Evolutionary conservation across 2,329 filamentous ascomycete species (phyloP), one percentile per base, ranked within the genome.

Genomic region (Aureobasidium sp.): DNA sequence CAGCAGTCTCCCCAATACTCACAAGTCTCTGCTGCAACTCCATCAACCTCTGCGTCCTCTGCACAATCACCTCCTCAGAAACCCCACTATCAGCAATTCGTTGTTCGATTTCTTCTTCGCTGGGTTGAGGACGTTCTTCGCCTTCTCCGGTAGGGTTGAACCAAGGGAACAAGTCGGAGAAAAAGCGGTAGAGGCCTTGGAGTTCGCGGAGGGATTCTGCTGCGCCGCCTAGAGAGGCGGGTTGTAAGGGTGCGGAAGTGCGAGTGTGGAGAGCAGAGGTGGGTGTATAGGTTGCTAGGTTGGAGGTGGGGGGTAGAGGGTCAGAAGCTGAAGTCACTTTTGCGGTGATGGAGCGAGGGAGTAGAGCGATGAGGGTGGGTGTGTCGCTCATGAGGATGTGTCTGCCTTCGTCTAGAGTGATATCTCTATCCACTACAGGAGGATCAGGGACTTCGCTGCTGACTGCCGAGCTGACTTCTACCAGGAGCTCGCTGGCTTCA

Each of bases 361-460:
- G 80, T 41, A 88, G 77, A 0, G 83, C 81, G 67, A 93, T 87
- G 27, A 96, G 80, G 1, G 80, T 77, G 1, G 87, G 88, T 3
- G 86, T 84, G 66, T 92, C 89, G 34, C 90, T 88, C 9, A 96
- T 81, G 63, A 92, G 86, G 27, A 90, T 83, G 70, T 95, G 89
- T 47, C 92, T 83, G 3, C 88, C 89, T 60, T 90, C 81, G 66
- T 84, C 77, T 6, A 79, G 67, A 3, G 77, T 78, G 59, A 84
- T 80, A 62, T 69, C 64, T 15, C 59, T 50, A 27, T 78, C 74
- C 5, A 73, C 72, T 21, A 71, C 65, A 2, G 67, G 59, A 3
- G 74, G 63, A 73, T 81, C 65, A 71, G 77, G 59, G 69, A 75
- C 63, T 1, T 78, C 73, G 2, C 79, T 72, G 15, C 69, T 68